These are phyloP conservation scores for Dictyostelium brefeldianum DNA, from an alignment of 78 protist species.

Conservation along the genomic window DNA sequence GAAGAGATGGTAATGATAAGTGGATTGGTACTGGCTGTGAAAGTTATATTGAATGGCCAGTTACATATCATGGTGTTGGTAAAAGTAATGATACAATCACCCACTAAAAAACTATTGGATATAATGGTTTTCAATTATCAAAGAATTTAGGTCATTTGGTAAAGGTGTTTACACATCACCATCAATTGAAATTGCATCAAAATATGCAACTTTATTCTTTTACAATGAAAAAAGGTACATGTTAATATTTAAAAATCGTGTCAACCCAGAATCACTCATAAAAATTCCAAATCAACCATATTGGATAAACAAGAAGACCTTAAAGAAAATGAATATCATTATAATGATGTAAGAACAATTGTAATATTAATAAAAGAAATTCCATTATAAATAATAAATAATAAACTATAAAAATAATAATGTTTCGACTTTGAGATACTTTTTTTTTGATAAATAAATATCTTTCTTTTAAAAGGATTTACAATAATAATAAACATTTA, in stretches of 20 bases:
- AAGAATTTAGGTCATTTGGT: neutral
- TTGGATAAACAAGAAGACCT: too few species aligned
- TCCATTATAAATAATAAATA: too few species aligned
- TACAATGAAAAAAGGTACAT: neutral
- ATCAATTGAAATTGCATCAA: neutral
- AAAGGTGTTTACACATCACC: neutral
- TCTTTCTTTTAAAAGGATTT: too few species aligned
- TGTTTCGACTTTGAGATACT: too few species aligned
- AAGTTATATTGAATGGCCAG: neutral
- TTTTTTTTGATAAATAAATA: too few species aligned
- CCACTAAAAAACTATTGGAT: neutral
- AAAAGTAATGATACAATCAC: too few species aligned
- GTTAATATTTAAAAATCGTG: neutral
- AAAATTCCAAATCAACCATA: neutral
- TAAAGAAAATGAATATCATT: too few species aligned
- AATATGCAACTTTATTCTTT: neutral
- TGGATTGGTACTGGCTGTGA: neutral
- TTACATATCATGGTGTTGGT: constrained; percentile 1
- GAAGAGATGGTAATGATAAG: neutral
- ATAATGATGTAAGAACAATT: too few species aligned
- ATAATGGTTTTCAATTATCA: neutral
- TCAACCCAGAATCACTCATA: neutral
- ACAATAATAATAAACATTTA: too few species aligned
- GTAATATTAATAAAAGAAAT: too few species aligned
- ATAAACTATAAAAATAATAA: too few species aligned